Evolutionary conservation across 2,329 filamentous ascomycete genomes (phyloP).

Genomic region (Fusarium sp.): DNA sequence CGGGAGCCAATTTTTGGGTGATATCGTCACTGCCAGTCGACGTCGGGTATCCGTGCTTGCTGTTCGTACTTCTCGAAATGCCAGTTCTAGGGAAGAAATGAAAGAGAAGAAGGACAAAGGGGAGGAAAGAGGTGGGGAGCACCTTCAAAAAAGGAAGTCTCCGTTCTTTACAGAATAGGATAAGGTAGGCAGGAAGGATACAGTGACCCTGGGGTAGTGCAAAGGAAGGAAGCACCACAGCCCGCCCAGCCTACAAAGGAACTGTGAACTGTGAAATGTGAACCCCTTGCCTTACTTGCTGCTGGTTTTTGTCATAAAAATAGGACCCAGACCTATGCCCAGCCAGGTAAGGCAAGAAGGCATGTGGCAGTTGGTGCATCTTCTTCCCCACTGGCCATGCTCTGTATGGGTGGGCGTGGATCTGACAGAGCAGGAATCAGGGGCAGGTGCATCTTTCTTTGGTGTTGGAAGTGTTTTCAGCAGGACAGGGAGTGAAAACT

Average conservation of each 20-base stretch:
- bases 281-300: slow-evolving; percentile 14
- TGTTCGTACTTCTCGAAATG: not conserved
- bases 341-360: slow-evolving; percentile 33
- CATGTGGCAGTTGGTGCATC: slow-evolving; percentile 30
- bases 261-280: slow-evolving; percentile 1
- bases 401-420: slow-evolving; percentile 2
- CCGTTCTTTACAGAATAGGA: slow-evolving; percentile 20
- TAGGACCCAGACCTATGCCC: slow-evolving; percentile 13
- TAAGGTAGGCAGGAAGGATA: slow-evolving; percentile 6
- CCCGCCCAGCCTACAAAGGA: not conserved
- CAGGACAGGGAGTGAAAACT: not conserved
- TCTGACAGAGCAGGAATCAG: slow-evolving; percentile 28
- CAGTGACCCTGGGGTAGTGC: slow-evolving; percentile 23
- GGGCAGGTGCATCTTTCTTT: slow-evolving; percentile 18
- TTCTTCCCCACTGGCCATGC: slow-evolving; percentile 15
- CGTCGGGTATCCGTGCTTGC: slow-evolving; percentile 27
- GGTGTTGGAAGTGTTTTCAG: slow-evolving; percentile 11
- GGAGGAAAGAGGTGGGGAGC: slow-evolving; percentile 31
- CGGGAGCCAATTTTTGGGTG: slow-evolving; percentile 36
- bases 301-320: slow-evolving; percentile 25
- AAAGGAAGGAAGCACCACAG: slow-evolving; percentile 14
- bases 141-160: slow-evolving; percentile 35
- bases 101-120: not conserved
- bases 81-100: not conserved
- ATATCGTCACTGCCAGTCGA: slow-evolving; percentile 12